Percentiles rank a stretch among this genome's conserved stretches.
Evolutionary conservation across 495 filamentous ascomycete genomes (phyloP).

Genomic region (Penicillium coffeae): DNA sequence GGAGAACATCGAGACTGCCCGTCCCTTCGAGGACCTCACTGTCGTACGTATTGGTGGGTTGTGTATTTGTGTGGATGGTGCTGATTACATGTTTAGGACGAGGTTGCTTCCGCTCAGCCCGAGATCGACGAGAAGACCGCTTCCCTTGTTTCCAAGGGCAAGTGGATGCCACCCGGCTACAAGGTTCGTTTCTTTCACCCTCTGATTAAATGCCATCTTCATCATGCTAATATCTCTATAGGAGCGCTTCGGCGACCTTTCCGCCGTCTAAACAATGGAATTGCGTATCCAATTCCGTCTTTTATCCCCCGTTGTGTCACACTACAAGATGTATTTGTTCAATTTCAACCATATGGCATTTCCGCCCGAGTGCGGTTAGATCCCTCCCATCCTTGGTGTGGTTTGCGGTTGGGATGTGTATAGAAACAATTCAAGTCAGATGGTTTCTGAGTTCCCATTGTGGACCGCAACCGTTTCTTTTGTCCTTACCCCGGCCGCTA

Average conservation of each 20-base stretch:
- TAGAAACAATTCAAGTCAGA: conserved; percentile 45
- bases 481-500: background rate
- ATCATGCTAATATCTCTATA: conserved; percentile 27
- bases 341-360: conserved; percentile 32
- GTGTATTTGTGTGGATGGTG: conserved; percentile 1
- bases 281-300: conserved; percentile 20
- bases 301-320: conserved; percentile 38
- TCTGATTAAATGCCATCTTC: background rate
- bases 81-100: conserved; percentile 61
- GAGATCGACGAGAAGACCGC: conserved; percentile 94
- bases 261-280: conserved; percentile 66
- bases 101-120: conserved; percentile 85
- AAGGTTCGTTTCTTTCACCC: conserved; percentile 77
- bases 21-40: conserved; percentile 95
- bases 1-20: conserved; percentile 92
- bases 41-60: conserved; percentile 66
- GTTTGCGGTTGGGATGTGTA: conserved; percentile 40
- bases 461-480: conserved; percentile 3
- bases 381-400: conserved; percentile 21
- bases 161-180: conserved; percentile 97
- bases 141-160: conserved; percentile 90
- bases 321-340: conserved; percentile 33
- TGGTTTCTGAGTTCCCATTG: conserved; percentile 26
- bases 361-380: conserved; percentile 18
- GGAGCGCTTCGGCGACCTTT: conserved; percentile 99